Evolutionary conservation across 805 yeast species (phyloP), one percentile per base, ranked within the genome.

Genomic region (Yueomyces sinensis): DNA sequence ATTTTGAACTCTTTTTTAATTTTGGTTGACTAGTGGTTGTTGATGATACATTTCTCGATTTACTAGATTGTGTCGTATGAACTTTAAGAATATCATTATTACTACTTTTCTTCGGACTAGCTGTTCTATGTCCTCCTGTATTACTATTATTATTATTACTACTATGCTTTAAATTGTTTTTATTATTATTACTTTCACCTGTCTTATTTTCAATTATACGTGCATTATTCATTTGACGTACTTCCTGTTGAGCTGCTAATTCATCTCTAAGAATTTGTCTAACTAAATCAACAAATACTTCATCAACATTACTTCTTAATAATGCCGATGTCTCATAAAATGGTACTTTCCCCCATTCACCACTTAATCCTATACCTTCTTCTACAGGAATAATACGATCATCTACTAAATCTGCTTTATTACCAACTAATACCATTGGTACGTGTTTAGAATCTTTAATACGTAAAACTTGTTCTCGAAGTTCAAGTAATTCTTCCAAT

Each of bases 261-360:
- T 57, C 62, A 37, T 57, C 56, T 39, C 62, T 47, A 9, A 55
- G 82, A 38, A 87, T 83, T 50, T 84, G 95, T 52, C 94, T 73
- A 11, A 87, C 93, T 23, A 83, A 80, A 53, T 82, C 94, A 25
- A 77, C 68, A 48, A 87, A 91, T 0, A 89, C 91, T 48, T 86
- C 94, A 52, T 84, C 94, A 22, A 89, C 93, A 50, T 84, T 83
- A 44, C 84, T 76, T 55, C 79, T 76, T 52, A 77, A 73, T 74
- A 83, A 75, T n/a, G 98, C 97, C 47, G 91, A 77, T 2, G 94
- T 79, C 57, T 87, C 95, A 57, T 84, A 83, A 49, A 87, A 89
- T 17, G 95, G 95, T 3, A 82, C 91, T 47, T 72, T 70, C 14
- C 89, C 93, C 93, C 95, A 82, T 38, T 73, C 72, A 41, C 80